phyloP scores from a whole-genome alignment of 1,284 basidiomycete genomes.

The Filobasidium uniguttulatum region DNA sequence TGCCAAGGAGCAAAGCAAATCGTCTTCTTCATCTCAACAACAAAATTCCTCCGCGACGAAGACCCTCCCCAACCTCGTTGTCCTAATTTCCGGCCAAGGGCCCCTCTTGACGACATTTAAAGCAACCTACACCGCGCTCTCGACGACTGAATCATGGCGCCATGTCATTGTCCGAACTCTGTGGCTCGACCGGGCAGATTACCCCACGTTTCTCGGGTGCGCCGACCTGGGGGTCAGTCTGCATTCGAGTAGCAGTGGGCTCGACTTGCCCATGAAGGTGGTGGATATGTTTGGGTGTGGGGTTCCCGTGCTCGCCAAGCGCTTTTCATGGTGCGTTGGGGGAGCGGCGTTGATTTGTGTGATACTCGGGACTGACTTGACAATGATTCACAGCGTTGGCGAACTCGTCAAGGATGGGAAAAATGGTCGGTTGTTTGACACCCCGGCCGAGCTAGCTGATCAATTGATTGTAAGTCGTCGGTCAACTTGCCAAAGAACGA shows the following conservation, averaged over 20 bases:
- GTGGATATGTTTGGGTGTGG: slow-evolving; percentile 99
- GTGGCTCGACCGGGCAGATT: slow-evolving; percentile 80
- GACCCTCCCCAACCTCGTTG: slow-evolving; percentile 60
- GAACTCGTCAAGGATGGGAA: slow-evolving; percentile 72
- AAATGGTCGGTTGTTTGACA: slow-evolving; percentile 69
- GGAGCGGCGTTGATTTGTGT: neutral
- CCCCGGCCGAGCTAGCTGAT: slow-evolving; percentile 52
- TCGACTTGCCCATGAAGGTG: slow-evolving; percentile 98
- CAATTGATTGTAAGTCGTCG: slow-evolving; percentile 52
- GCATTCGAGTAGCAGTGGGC: slow-evolving; percentile 75
- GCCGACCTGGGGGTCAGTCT: slow-evolving; percentile 85
- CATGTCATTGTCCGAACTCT: slow-evolving; percentile 70
- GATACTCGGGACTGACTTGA: neutral
- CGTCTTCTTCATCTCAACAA: too few relatives aligned
- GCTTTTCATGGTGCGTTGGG: slow-evolving; percentile 62
- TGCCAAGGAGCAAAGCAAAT: too few relatives aligned
- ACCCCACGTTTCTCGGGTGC: slow-evolving; percentile 70
- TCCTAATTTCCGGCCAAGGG: slow-evolving; percentile 87
- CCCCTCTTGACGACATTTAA: slow-evolving; percentile 64
- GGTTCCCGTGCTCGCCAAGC: slow-evolving; percentile 78
- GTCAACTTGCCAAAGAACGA: neutral
- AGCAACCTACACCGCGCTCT: slow-evolving; percentile 46
- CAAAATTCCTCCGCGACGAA: neutral
- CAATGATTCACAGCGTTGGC: slow-evolving; percentile 45
- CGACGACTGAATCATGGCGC: slow-evolving; percentile 50